Evolutionary conservation across 2,329 filamentous ascomycete species (phyloP).

Genomic region (Epichloe uncinata): DNA sequence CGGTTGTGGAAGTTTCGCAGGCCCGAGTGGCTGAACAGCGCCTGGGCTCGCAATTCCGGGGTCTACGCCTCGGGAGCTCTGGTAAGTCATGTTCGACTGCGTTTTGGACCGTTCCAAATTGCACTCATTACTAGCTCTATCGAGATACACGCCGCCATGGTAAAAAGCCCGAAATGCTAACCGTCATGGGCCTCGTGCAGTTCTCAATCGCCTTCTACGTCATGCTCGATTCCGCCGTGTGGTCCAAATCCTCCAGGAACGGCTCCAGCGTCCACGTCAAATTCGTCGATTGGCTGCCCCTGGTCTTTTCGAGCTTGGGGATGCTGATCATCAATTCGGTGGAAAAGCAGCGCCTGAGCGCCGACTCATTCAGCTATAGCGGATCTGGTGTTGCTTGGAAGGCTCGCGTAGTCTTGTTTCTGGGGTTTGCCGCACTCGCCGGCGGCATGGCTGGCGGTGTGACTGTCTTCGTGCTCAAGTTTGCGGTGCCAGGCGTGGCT

Average conservation of each 20-base stretch:
- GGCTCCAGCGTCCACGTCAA: slow-evolving; percentile 46
- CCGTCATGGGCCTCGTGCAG: slow-evolving; percentile 21
- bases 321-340: slow-evolving; percentile 62
- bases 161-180: background rate
- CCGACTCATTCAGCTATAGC: slow-evolving; percentile 49
- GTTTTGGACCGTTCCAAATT: too few species aligned
- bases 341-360: slow-evolving; percentile 51
- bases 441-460: slow-evolving; percentile 57
- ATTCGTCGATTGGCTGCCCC: slow-evolving; percentile 57
- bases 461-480: slow-evolving; percentile 55
- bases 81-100: slow-evolving; percentile 28
- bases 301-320: slow-evolving; percentile 52
- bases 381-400: slow-evolving; percentile 55
- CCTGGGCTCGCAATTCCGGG: slow-evolving; percentile 48
- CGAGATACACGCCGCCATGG: background rate
- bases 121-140: background rate
- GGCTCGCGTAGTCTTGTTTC: slow-evolving; percentile 52
- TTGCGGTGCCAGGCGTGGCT: slow-evolving; percentile 39
- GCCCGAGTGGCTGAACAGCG: slow-evolving; percentile 54
- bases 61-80: slow-evolving; percentile 50
- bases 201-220: slow-evolving; percentile 57
- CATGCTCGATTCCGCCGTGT: slow-evolving; percentile 54
- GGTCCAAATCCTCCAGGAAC: slow-evolving; percentile 49
- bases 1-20: slow-evolving; percentile 54
- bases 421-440: slow-evolving; percentile 51